Conservation (phyloP, 352 stramenopile species). For the Globisporangium nagaii region DNA sequence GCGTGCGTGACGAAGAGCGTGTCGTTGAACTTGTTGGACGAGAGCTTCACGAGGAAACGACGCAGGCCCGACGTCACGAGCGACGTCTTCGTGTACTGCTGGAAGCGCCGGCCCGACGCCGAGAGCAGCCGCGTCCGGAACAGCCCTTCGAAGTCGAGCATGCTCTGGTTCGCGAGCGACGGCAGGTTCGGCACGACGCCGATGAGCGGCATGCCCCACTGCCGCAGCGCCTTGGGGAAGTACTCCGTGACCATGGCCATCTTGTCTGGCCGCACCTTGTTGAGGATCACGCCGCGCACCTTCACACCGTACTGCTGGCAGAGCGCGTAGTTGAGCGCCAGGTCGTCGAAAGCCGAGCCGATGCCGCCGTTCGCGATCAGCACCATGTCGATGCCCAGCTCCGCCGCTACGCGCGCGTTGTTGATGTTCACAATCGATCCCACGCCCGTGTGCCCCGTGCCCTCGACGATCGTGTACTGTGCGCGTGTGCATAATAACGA, state of each 20-base stretch:
- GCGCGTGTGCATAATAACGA: not conserved
- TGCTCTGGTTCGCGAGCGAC: conserved; percentile 70
- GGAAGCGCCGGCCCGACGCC: conserved; percentile 45
- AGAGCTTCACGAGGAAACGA: conserved; percentile 79
- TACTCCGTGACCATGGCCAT: conserved; percentile 84
- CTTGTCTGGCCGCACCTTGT: conserved; percentile 89
- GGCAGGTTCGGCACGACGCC: conserved; percentile 81
- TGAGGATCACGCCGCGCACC: conserved; percentile 94
- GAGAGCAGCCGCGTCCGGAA: conserved; percentile 73
- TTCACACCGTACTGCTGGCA: conserved; percentile 91
- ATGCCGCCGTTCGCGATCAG: conserved; percentile 95
- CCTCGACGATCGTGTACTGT: conserved; percentile 79
- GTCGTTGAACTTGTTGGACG: conserved; percentile 63
- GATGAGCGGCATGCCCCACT: conserved; percentile 77
- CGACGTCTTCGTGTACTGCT: conserved; percentile 71
- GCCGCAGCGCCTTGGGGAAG: conserved; percentile 78
- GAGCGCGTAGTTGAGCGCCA: conserved; percentile 92
- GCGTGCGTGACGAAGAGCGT: conserved; percentile 88
- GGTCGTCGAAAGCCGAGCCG: conserved; percentile 90
- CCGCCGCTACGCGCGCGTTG: conserved; percentile 92
- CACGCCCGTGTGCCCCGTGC: conserved; percentile 93
- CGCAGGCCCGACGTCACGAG: conserved; percentile 85
- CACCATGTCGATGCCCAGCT: conserved; percentile 93
- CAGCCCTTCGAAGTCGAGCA: conserved; percentile 87
- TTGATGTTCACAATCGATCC: conserved; percentile 95